Evolutionary conservation across 164 flowering plant genomes (phyloP).

Genomic region (Kalanchoe fedtschenkoi): DNA sequence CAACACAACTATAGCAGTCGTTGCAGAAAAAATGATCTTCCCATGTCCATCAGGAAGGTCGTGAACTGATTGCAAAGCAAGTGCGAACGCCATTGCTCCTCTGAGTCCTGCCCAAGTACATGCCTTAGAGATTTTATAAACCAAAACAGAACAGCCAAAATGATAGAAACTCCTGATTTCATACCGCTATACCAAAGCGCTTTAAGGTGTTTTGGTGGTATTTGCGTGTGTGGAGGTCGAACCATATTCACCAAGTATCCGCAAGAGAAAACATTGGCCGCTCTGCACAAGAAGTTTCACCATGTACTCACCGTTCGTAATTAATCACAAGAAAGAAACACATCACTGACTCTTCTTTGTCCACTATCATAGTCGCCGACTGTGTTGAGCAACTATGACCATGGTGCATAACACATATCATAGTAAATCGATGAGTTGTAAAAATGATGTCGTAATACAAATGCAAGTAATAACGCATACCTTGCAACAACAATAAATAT

Average conservation of each 20-base stretch:
- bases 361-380: no score
- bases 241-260: constrained; percentile 82
- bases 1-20: constrained; percentile 93
- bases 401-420: not conserved
- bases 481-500: constrained; percentile 84
- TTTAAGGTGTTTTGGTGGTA: constrained; percentile 89
- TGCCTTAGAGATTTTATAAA: not conserved
- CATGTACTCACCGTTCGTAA: not conserved
- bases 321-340: not conserved
- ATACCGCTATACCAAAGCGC: constrained; percentile 99
- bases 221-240: constrained; percentile 65
- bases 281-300: constrained; percentile 38
- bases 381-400: not conserved
- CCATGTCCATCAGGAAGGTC: constrained; percentile 99
- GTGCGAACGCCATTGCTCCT: constrained; percentile 99
- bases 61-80: constrained; percentile 94
- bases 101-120: constrained; percentile 65
- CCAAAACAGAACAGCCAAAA: not conserved
- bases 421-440: not conserved
- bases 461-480: constrained; percentile 22
- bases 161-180: constrained; percentile 14
- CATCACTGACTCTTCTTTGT: not conserved
- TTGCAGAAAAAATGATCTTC: constrained; percentile 91
- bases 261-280: constrained; percentile 90
- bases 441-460: not conserved